phyloP scores from a whole-genome alignment of 768 basidiomycete species.

The Hypholoma sublateritium region DNA sequence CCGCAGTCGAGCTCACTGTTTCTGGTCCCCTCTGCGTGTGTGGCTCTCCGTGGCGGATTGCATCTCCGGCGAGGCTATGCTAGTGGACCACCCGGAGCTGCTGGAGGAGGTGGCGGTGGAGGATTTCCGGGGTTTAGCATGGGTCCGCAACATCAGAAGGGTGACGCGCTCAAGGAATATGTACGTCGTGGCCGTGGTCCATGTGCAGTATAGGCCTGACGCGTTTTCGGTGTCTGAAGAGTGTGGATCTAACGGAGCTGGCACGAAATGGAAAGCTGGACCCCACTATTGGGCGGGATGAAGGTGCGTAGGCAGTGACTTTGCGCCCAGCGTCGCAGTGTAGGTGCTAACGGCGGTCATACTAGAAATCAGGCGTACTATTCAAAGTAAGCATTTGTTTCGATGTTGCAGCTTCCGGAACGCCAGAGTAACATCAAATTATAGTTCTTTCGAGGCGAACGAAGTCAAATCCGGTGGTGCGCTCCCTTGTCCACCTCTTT shows the following conservation, averaged over 20 bases:
- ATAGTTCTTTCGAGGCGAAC: slow-evolving; percentile 83
- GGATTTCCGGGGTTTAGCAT: slow-evolving; percentile 62
- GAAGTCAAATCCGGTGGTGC: slow-evolving; percentile 88
- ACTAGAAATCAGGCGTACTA: slow-evolving; percentile 82
- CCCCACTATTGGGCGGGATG: slow-evolving; percentile 87
- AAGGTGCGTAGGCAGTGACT: slow-evolving; percentile 44
- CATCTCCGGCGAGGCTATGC: slow-evolving; percentile 19
- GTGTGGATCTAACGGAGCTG: slow-evolving; percentile 80
- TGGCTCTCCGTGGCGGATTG: slow-evolving; percentile 10
- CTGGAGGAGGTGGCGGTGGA: slow-evolving; percentile 18
- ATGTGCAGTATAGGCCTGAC: not conserved
- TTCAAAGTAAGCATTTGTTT: slow-evolving; percentile 66
- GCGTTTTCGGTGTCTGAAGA: slow-evolving; percentile 37
- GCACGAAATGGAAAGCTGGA: slow-evolving; percentile 86
- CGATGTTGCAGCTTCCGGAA: too few relatives aligned
- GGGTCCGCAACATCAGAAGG: slow-evolving; percentile 69
- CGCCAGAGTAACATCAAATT: not conserved
- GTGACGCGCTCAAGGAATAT: slow-evolving; percentile 84
- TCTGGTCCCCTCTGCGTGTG: slow-evolving; percentile 24
- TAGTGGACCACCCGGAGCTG: slow-evolving; percentile 35
- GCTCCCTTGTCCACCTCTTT: slow-evolving; percentile 20
- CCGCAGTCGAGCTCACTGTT: slow-evolving; percentile 23
- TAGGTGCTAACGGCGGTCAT: too few relatives aligned
- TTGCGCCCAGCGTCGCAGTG: not conserved
- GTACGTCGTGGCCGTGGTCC: slow-evolving; percentile 23